A percentile compares a stretch with the other conserved stretches of the same genome.
These are phyloP conservation scores for Heritiera littoralis DNA, from an alignment of 345 rosid genomes.

Conservation along the genomic window DNA sequence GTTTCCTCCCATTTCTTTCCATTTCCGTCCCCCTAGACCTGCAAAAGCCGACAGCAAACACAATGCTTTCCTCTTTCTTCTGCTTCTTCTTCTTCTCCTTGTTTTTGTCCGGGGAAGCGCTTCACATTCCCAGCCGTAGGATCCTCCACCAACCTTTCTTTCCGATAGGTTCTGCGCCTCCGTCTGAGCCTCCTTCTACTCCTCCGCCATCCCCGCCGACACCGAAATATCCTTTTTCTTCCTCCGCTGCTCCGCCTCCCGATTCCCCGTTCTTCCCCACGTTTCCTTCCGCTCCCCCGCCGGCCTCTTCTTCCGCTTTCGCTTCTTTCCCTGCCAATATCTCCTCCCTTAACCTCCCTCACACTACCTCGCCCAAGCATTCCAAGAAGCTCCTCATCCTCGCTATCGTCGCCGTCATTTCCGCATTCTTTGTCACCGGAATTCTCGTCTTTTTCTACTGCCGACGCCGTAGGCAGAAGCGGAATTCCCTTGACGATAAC, in stretches of 20 bases:
- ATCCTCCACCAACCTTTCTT: slow-evolving; percentile 77
- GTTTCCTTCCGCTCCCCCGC: slow-evolving; percentile 72
- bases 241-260: slow-evolving; percentile 49
- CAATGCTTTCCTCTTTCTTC: slow-evolving; percentile 39
- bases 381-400: slow-evolving; percentile 57
- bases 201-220: slow-evolving; percentile 32
- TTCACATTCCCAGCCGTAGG: slow-evolving; percentile 49
- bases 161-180: slow-evolving; percentile 50
- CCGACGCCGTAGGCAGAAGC: slow-evolving; percentile 42
- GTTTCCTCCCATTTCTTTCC: background rate
- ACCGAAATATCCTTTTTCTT: slow-evolving; percentile 59
- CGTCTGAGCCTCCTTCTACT: slow-evolving; percentile 48
- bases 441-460: slow-evolving; percentile 42
- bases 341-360: slow-evolving; percentile 81
- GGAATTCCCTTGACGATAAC: slow-evolving; percentile 37
- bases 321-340: slow-evolving; percentile 94
- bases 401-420: slow-evolving; percentile 50
- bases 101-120: slow-evolving; percentile 22
- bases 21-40: slow-evolving; percentile 1
- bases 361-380: slow-evolving; percentile 46
- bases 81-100: slow-evolving; percentile 24
- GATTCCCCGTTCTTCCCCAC: slow-evolving; percentile 76
- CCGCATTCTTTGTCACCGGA: slow-evolving; percentile 44
- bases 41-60: slow-evolving; percentile 27
- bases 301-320: slow-evolving; percentile 61